Evolutionary conservation across 2,329 filamentous ascomycete species (phyloP).

Genomic region (Fusarium sacchari): DNA sequence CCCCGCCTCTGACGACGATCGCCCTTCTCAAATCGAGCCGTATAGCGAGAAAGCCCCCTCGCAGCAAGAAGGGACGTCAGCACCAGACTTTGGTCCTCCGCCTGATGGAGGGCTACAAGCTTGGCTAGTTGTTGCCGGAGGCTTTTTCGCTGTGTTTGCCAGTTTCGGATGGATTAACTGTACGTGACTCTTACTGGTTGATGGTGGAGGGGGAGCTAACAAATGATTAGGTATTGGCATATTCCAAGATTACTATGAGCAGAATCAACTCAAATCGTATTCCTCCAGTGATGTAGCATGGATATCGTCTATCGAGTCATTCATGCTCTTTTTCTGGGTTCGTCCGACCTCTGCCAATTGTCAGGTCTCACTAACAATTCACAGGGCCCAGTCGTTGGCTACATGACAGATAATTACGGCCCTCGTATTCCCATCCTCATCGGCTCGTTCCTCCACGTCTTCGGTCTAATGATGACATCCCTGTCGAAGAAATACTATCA

Average conservation of each 20-base stretch:
- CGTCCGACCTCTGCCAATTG: fast-evolving
- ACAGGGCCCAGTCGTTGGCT: slow-evolving; percentile 68
- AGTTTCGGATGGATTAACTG: slow-evolving; percentile 23
- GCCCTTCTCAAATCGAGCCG: not conserved
- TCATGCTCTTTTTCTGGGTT: slow-evolving; percentile 24
- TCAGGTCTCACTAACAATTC: fast-evolving
- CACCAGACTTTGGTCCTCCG: not conserved
- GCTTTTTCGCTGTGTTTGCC: slow-evolving; percentile 6
- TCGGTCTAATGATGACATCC: slow-evolving; percentile 71
- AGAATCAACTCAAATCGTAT: slow-evolving; percentile 1
- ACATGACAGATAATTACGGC: slow-evolving; percentile 70
- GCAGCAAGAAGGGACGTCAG: fast-evolving
- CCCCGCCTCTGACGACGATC: not conserved
- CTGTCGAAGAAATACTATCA: slow-evolving; percentile 56
- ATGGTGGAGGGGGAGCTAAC: not conserved
- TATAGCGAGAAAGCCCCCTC: not conserved
- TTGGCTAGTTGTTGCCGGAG: not conserved
- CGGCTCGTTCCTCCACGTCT: slow-evolving; percentile 66
- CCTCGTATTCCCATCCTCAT: slow-evolving; percentile 64
- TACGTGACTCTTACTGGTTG: fast-evolving
- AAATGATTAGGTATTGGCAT: not conserved
- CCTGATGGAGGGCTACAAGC: slow-evolving; percentile 11
- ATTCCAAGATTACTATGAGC: slow-evolving; percentile 9
- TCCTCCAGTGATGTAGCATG: slow-evolving; percentile 6
- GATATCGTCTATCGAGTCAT: slow-evolving; percentile 13